Conservation (phyloP, 805 yeast species). For the Candida sakaeoensis region DNA sequence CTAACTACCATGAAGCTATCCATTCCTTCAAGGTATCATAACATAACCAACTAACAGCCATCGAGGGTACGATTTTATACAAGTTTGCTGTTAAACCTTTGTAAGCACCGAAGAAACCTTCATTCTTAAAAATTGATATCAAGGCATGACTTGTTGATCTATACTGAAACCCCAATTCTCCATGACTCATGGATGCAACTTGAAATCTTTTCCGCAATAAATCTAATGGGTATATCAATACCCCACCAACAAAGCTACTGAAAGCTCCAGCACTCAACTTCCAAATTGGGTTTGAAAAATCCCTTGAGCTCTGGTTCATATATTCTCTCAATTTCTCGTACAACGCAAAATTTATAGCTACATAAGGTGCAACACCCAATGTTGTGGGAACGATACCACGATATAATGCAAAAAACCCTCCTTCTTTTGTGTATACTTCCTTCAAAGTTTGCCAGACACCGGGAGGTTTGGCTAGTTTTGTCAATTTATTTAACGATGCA, state of each 20-base stretch:
- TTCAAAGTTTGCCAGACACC: constrained; percentile 59
- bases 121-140: constrained; percentile 59
- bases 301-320: constrained; percentile 31
- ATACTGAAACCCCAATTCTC: constrained; percentile 79
- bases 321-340: constrained; percentile 76
- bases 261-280: constrained; percentile 78
- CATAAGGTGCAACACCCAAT: constrained; percentile 93
- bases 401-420: constrained; percentile 75
- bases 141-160: constrained; percentile 74
- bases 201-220: constrained; percentile 85
- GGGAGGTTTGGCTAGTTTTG: constrained; percentile 53
- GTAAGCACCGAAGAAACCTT: constrained; percentile 71
- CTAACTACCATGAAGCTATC: constrained; percentile 26
- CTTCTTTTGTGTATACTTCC: constrained; percentile 69
- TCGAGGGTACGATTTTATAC: constrained; percentile 87
- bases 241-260: constrained; percentile 87
- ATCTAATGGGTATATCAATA: constrained; percentile 88
- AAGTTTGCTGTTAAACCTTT: constrained; percentile 76
- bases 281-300: constrained; percentile 45
- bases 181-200: constrained; percentile 77
- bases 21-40: constrained; percentile 64
- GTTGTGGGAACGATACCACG: constrained; percentile 89
- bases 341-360: constrained; percentile 85
- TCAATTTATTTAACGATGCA: constrained; percentile 54
- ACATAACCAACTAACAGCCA: constrained; percentile 93